These are phyloP conservation scores for Penicillium silybi DNA, from an alignment of 495 filamentous ascomycete genomes.

Conservation along the genomic window DNA sequence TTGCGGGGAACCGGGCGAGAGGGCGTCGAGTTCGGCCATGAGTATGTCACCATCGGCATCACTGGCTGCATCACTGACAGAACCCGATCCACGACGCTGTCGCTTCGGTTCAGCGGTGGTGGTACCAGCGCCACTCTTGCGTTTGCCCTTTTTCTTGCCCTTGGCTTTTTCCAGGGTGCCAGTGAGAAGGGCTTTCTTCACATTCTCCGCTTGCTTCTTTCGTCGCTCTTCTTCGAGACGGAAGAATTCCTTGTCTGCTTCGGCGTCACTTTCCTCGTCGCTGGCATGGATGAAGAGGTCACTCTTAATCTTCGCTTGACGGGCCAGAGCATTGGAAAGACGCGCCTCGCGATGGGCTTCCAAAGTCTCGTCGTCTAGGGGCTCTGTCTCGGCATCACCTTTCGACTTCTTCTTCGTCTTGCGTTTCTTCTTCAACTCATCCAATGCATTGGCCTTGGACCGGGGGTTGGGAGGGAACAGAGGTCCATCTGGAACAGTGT, in stretches of 20 bases:
- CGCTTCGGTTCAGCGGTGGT: slow-evolving; percentile 26
- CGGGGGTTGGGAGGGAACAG: slow-evolving; percentile 60
- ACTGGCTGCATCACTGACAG: slow-evolving; percentile 19
- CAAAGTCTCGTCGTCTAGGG: slow-evolving; percentile 46
- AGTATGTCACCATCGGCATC: slow-evolving; percentile 34
- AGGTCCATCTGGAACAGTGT: slow-evolving; percentile 56
- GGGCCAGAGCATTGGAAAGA: slow-evolving; percentile 55
- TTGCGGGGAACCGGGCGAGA: slow-evolving; percentile 18
- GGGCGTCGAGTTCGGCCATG: slow-evolving; percentile 29
- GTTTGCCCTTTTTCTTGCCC: slow-evolving; percentile 27
- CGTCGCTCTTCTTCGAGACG: slow-evolving; percentile 57
- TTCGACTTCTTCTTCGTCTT: slow-evolving; percentile 45
- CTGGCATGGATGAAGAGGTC: slow-evolving; percentile 72
- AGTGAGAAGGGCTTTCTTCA: slow-evolving; percentile 49
- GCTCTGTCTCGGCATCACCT: slow-evolving; percentile 30
- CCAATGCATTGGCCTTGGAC: slow-evolving; percentile 43
- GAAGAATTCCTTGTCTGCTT: slow-evolving; percentile 67
- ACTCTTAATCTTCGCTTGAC: slow-evolving; percentile 76
- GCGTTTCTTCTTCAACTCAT: slow-evolving; percentile 51
- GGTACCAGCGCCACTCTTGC: slow-evolving; percentile 25
- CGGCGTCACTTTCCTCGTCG: slow-evolving; percentile 74
- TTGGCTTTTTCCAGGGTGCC: slow-evolving; percentile 47
- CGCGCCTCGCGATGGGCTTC: slow-evolving; percentile 53
- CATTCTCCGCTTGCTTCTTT: slow-evolving; percentile 44
- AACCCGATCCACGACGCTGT: slow-evolving; percentile 29